Percentiles rank a stretch among this genome's conserved stretches.
phyloP scores from a whole-genome alignment of 2,329 filamentous ascomycete genomes.

The Microcyclospora pomicola region DNA sequence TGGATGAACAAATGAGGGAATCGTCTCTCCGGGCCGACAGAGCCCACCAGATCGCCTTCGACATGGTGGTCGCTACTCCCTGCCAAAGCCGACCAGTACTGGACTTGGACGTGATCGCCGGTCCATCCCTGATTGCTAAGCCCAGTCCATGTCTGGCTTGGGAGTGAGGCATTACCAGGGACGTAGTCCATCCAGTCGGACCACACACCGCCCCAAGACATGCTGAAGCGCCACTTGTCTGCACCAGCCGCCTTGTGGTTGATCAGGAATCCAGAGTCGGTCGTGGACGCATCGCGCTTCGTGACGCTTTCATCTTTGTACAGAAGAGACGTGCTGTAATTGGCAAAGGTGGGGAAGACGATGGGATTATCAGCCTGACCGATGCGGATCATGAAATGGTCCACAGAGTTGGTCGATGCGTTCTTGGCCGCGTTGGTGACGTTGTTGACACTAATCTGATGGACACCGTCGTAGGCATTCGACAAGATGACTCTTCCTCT shows the following conservation, averaged over 20 bases:
- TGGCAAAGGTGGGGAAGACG: slow-evolving; percentile 41
- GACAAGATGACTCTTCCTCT: slow-evolving; percentile 38
- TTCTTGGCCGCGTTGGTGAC: slow-evolving; percentile 31
- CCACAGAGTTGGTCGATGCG: slow-evolving; percentile 36
- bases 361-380: slow-evolving; percentile 46
- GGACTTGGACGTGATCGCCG: slow-evolving; percentile 48
- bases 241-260: slow-evolving; percentile 49
- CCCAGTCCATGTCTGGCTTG: slow-evolving; percentile 43
- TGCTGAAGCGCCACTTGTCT: slow-evolving; percentile 48
- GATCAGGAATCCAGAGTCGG: slow-evolving; percentile 34
- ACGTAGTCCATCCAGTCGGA: slow-evolving; percentile 44
- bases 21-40: slow-evolving; percentile 29
- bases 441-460: slow-evolving; percentile 44
- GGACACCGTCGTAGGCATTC: slow-evolving; percentile 47
- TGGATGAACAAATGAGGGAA: slow-evolving; percentile 51
- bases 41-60: slow-evolving; percentile 40
- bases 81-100: slow-evolving; percentile 47
- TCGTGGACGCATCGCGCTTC: slow-evolving; percentile 15
- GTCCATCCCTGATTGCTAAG: slow-evolving; percentile 43
- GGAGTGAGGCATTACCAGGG: slow-evolving; percentile 37
- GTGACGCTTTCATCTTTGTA: slow-evolving; percentile 24
- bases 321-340: slow-evolving; percentile 44
- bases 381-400: slow-evolving; percentile 49
- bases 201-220: slow-evolving; percentile 47
- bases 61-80: slow-evolving; percentile 48